Evolutionary conservation across 805 yeast genomes (phyloP), one percentile per base, ranked within the genome.

Genomic region (Saccharomycopsis fodiens): DNA sequence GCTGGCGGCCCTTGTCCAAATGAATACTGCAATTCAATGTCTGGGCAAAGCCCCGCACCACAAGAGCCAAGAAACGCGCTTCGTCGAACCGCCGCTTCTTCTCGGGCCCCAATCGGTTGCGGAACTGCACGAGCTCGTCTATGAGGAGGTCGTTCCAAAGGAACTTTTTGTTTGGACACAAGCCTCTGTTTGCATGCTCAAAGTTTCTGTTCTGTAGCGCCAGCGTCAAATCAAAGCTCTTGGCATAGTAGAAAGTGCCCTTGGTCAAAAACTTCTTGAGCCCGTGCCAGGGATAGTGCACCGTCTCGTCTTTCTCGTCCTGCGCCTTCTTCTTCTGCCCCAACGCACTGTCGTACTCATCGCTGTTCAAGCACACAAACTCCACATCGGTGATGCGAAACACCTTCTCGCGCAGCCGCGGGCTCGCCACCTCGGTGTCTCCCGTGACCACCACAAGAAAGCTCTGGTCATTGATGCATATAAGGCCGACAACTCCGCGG

Each of bases 91-190:
- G 62, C 6, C 62, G 59, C 51, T 77, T 79, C 41, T 81, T 83
- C 15, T 67, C 72, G 4, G 66, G 63, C 19, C 82, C 82, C 40
- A 89, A 67, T 47, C 86, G 75, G 44, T 76, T 69, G 50, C 96
- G 67, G 66, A 85, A 85, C 37, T 71, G 71, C 43, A 85, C 65
- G 15, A 93, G 70, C 54, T 88, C 96, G 44, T 76, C 73, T 72
- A 88, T 81, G 78, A 93, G 74, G 55, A 78, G 83, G 13, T 79
- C 69, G 59, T 93, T 93, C 98, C 98, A 93, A 79, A 93, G 81
- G 59, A 82, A 89, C 51, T 82, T 80, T 44, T 74, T 74, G 59
- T 82, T 94, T 56, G 76, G 80, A 43, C 83, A 70, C 47, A 65
- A 64, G 52, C 62, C 63, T 22, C 48, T 43, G 44, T 66, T 23